Evolutionary conservation across 2,329 filamentous ascomycete genomes (phyloP).

Genomic region (Microdochium trichocladiopsis): DNA sequence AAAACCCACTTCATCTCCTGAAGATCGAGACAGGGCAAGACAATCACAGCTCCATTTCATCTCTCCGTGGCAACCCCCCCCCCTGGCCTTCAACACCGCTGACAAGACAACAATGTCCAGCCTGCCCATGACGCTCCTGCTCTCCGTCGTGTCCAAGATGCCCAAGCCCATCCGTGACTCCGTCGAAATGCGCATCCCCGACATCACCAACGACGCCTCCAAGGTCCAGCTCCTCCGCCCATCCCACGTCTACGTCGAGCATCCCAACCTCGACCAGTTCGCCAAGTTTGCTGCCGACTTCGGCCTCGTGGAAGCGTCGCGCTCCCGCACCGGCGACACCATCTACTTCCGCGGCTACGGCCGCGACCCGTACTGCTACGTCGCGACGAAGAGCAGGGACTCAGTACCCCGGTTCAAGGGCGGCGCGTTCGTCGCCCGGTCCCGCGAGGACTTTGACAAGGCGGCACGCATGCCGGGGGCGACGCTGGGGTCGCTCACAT

Average conservation of each 20-base stretch:
- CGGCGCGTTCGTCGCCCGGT: slow-evolving; percentile 20
- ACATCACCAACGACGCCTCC: slow-evolving; percentile 9
- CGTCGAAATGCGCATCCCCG: slow-evolving; percentile 10
- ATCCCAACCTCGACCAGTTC: slow-evolving; percentile 17
- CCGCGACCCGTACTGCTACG: slow-evolving; percentile 40
- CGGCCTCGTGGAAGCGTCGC: slow-evolving; percentile 13
- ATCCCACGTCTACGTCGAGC: slow-evolving; percentile 14
- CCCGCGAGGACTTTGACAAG: slow-evolving; percentile 27
- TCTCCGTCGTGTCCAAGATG: no score
- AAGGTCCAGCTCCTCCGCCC: slow-evolving; percentile 12
- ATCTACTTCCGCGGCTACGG: slow-evolving; percentile 45
- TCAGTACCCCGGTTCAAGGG: slow-evolving; percentile 14
- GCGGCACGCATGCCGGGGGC: slow-evolving; percentile 28
- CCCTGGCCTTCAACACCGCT: no score
- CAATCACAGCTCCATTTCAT: no score
- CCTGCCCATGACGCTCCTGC: no score
- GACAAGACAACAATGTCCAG: no score
- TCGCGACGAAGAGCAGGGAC: slow-evolving; percentile 21
- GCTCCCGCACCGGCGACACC: slow-evolving; percentile 11
- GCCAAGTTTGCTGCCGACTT: slow-evolving; percentile 17
- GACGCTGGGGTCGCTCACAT: slow-evolving; percentile 26
- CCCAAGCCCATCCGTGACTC: no score
- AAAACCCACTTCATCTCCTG: no score
- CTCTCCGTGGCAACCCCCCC: no score
- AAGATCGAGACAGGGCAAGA: no score